These are phyloP conservation scores for Yamadazyma friedrichii DNA, from an alignment of 1,139 yeast species.

Conservation along the genomic window DNA sequence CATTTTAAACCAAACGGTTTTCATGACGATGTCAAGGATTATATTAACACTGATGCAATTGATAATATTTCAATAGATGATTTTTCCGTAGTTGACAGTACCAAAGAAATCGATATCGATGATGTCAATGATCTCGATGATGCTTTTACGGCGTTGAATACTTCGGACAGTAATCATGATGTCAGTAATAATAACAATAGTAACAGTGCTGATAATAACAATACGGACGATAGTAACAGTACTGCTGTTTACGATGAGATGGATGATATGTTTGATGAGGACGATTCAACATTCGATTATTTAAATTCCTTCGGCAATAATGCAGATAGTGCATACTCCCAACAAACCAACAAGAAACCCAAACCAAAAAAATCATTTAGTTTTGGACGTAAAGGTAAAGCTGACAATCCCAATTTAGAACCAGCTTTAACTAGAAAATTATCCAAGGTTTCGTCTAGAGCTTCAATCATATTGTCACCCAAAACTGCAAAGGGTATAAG, in stretches of 20 bases:
- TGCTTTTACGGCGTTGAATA: not conserved
- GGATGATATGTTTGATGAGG: not conserved
- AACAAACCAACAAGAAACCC: not conserved
- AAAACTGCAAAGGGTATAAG: conserved; percentile 1
- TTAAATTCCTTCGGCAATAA: conserved; percentile 1
- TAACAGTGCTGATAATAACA: no score
- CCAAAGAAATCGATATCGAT: not conserved
- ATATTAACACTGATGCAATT: not conserved
- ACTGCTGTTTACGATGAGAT: no score
- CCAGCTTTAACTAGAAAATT: no score
- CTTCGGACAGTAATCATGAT: not conserved
- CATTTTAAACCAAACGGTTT: not conserved
- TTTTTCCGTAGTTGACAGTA: not conserved
- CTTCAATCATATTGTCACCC: conserved; percentile 5
- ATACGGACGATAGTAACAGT: no score
- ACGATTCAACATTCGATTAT: conserved; percentile 4
- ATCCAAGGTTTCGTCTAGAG: not conserved
- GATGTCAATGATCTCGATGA: conserved; percentile 1
- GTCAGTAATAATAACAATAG: no score
- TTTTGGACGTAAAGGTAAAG: no score
- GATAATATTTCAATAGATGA: not conserved
- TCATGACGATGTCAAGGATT: not conserved
- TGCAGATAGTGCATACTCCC: not conserved
- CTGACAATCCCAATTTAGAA: no score
- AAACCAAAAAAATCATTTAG: not conserved